These are phyloP conservation scores for Penicillium malachiteum DNA, from an alignment of 495 filamentous ascomycete genomes.

Conservation along the genomic window DNA sequence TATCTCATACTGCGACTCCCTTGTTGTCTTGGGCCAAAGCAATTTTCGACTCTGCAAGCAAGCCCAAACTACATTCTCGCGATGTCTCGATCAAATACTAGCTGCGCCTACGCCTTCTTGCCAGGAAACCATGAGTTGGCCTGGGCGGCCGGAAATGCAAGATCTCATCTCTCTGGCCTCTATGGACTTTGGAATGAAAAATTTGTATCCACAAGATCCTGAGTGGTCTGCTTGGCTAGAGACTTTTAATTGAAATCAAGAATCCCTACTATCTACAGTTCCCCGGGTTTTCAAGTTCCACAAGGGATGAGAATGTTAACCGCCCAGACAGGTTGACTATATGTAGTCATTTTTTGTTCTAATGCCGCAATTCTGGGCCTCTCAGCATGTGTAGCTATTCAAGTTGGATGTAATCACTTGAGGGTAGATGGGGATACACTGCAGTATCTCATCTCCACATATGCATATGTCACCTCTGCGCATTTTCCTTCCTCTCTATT, in stretches of 20 bases:
- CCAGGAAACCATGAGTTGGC: background rate
- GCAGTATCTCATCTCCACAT: too few species aligned
- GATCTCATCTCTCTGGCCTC: background rate
- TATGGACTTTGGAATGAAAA: background rate
- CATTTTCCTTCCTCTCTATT: too few species aligned
- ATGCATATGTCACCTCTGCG: too few species aligned
- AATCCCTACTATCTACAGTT: background rate
- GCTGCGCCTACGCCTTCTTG: background rate
- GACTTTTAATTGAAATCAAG: background rate
- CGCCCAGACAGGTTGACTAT: too few species aligned
- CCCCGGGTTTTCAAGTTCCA: too few species aligned
- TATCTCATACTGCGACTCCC: conserved; percentile 1
- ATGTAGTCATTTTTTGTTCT: too few species aligned
- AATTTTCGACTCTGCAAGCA: conserved; percentile 5
- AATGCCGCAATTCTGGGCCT: too few species aligned
- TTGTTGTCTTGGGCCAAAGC: background rate
- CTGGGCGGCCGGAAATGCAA: background rate
- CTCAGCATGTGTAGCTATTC: too few species aligned
- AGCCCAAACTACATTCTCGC: background rate
- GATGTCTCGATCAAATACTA: background rate
- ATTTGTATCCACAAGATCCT: background rate
- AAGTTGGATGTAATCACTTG: too few species aligned
- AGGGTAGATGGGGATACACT: too few species aligned
- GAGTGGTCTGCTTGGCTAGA: background rate
- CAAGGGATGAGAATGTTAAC: too few species aligned